Evolutionary conservation across 345 rosid genomes (phyloP).

Genomic region (Aurinia saxatilis): DNA sequence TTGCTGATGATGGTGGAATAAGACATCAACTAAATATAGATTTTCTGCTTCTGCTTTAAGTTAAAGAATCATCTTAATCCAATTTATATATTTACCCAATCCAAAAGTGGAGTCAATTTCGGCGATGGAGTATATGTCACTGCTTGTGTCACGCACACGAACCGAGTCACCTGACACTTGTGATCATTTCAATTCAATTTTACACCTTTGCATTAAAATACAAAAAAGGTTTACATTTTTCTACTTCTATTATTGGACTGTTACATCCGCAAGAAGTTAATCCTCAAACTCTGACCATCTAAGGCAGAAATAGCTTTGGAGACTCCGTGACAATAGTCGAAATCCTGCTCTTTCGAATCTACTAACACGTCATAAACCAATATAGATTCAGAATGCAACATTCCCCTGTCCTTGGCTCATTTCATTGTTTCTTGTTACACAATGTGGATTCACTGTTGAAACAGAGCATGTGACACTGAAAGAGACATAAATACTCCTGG

Average conservation of each 20-base stretch:
- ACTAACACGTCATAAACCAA: too few species aligned
- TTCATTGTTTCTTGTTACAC: neutral
- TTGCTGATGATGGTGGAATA: conserved; percentile 9
- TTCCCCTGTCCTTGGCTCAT: neutral
- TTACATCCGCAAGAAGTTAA: too few species aligned
- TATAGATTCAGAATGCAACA: too few species aligned
- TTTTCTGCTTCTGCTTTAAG: neutral
- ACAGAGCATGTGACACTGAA: neutral
- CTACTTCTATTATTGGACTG: neutral
- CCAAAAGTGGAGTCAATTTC: conserved; percentile 6
- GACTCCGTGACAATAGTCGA: too few species aligned
- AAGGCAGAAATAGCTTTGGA: too few species aligned
- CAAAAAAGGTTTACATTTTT: neutral
- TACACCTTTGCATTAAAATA: neutral
- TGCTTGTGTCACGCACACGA: conserved; percentile 20
- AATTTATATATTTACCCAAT: neutral
- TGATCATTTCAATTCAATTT: neutral
- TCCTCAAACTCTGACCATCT: too few species aligned
- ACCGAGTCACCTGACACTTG: neutral
- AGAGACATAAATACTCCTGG: neutral
- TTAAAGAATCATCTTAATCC: neutral
- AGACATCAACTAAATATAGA: conserved; percentile 18
- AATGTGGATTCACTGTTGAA: neutral
- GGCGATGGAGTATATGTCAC: conserved; percentile 21
- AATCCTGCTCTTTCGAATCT: too few species aligned